A percentile compares a stretch with the other conserved stretches of the same genome.
Evolutionary conservation across 73 alveolate species (phyloP).

Genomic region (Paraurostyla sp.): DNA sequence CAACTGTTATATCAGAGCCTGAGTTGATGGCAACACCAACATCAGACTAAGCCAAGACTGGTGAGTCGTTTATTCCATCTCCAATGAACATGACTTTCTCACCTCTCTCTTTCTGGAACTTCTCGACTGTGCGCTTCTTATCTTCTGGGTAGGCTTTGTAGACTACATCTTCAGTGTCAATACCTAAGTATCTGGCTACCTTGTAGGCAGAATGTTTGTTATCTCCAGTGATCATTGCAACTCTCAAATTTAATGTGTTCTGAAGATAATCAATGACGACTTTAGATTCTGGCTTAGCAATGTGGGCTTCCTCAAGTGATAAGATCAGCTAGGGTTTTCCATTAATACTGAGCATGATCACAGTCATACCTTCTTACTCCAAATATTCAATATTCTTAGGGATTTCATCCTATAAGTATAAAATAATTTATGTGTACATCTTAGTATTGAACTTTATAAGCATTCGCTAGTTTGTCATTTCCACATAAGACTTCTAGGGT

Average conservation of each 20-base stretch:
- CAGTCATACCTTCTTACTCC: constrained; percentile 83
- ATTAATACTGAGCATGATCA: constrained; percentile 71
- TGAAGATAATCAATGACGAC: constrained; percentile 61
- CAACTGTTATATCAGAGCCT: constrained; percentile 91
- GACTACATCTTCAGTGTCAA: constrained; percentile 72
- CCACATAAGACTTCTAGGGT: constrained; percentile 60
- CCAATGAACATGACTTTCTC: constrained; percentile 92
- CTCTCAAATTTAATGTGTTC: constrained; percentile 61
- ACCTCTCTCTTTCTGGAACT: constrained; percentile 60
- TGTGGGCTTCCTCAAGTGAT: constrained; percentile 73
- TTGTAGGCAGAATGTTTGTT: constrained; percentile 78
- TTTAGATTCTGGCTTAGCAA: constrained; percentile 74
- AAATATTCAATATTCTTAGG: constrained; percentile 34
- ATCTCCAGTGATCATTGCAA: constrained; percentile 92
- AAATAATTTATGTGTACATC: background rate
- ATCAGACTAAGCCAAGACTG: constrained; percentile 90
- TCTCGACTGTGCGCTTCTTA: constrained; percentile 70
- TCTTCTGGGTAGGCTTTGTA: constrained; percentile 86
- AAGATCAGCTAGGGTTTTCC: constrained; percentile 63
- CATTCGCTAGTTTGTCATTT: constrained; percentile 61
- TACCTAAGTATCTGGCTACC: constrained; percentile 81
- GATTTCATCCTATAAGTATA: background rate
- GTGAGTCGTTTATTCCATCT: constrained; percentile 97
- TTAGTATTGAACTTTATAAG: background rate
- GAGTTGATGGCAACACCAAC: constrained; percentile 96